phyloP scores from a whole-genome alignment of 208 protist genomes.

The Wallacemonas sp. region DNA sequence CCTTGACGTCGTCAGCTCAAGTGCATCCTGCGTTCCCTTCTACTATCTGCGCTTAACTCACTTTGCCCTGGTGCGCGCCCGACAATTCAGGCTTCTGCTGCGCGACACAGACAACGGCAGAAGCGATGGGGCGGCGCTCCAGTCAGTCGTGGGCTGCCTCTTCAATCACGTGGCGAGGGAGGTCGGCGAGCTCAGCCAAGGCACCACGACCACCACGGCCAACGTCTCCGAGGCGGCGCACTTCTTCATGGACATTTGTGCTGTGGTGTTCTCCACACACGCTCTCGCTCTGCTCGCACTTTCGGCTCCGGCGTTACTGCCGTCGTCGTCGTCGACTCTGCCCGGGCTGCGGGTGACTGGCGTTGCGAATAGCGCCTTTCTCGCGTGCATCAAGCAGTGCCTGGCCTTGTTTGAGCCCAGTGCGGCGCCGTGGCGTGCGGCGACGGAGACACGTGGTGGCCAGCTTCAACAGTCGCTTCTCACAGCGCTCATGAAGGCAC shows the following conservation, averaged over 20 bases:
- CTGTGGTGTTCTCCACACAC: slow-evolving; percentile 8
- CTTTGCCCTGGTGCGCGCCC: slow-evolving; percentile 1
- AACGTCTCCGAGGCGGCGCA: no score
- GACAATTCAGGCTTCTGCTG: background rate
- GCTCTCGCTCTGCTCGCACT: background rate
- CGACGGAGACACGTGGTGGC: no score
- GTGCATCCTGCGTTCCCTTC: background rate
- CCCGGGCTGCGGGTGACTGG: background rate
- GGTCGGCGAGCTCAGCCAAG: background rate
- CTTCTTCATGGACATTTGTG: slow-evolving; percentile 5
- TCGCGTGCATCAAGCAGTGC: background rate
- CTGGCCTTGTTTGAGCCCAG: background rate
- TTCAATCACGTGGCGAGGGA: background rate
- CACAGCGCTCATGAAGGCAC: background rate
- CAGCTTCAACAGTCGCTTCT: no score
- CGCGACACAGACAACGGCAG: background rate
- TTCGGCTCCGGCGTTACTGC: background rate
- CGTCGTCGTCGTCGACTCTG: no score
- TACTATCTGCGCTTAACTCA: background rate
- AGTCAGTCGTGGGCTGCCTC: background rate
- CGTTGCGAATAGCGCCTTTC: background rate
- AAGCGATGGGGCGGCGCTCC: background rate
- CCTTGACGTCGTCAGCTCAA: no score
- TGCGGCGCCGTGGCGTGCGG: background rate
- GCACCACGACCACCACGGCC: no score